Percentiles rank a stretch among this genome's conserved stretches.
Conservation (phyloP, 371 early-diverging fungal genomes). For the Astathelohania contejeani region DNA sequence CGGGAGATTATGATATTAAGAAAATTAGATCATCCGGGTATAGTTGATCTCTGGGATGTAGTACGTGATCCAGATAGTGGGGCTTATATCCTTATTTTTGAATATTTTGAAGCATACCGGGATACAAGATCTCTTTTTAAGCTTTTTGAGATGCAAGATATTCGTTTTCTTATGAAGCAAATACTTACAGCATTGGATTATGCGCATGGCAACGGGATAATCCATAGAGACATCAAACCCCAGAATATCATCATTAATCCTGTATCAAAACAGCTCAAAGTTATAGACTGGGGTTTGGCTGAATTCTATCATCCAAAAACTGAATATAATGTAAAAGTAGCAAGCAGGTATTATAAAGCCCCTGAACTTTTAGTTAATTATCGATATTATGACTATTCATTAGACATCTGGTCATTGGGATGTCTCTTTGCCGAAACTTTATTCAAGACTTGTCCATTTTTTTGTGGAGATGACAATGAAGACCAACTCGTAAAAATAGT, state of each 20-base stretch:
- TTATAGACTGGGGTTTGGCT: slow-evolving; percentile 99
- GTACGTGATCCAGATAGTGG: slow-evolving; percentile 73
- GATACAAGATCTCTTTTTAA: slow-evolving; percentile 63
- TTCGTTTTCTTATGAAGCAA: slow-evolving; percentile 82
- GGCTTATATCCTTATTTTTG: slow-evolving; percentile 85
- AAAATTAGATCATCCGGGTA: slow-evolving; percentile 78
- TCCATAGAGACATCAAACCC: slow-evolving; percentile 99
- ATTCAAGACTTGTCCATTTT: slow-evolving; percentile 91
- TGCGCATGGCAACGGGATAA: slow-evolving; percentile 90
- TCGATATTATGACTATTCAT: slow-evolving; percentile 86
- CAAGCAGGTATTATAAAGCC: slow-evolving; percentile 92
- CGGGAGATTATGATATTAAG: slow-evolving; percentile 93
- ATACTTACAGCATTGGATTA: slow-evolving; percentile 86
- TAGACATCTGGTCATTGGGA: slow-evolving; percentile 98
- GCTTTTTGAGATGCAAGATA: slow-evolving; percentile 69
- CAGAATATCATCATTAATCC: slow-evolving; percentile 95
- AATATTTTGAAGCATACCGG: slow-evolving; percentile 70
- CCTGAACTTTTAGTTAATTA: slow-evolving; percentile 95
- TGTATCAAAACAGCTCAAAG: slow-evolving; percentile 57
- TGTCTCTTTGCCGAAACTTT: slow-evolving; percentile 89
- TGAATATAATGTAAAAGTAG: slow-evolving; percentile 91
- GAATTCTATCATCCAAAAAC: slow-evolving; percentile 94
- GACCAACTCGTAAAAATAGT: slow-evolving; percentile 94
- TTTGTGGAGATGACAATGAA: slow-evolving; percentile 88
- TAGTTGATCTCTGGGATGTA: slow-evolving; percentile 75